These are phyloP conservation scores for Rhododendron griersonianum DNA, from an alignment of 148 eudicot species.

Conservation along the genomic window DNA sequence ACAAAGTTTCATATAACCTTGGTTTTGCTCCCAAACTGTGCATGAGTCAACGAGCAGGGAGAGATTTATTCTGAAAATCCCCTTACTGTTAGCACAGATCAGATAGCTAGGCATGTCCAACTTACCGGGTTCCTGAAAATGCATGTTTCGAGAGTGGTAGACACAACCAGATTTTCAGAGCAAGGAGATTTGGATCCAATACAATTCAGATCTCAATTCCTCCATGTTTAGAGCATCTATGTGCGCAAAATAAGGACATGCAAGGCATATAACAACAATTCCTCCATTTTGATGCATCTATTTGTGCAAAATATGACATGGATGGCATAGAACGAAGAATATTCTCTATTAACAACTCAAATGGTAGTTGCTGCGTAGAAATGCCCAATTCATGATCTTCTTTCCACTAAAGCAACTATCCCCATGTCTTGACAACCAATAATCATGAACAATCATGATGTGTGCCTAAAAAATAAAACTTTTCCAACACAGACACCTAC, in stretches of 20 bases:
- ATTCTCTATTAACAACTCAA: neutral
- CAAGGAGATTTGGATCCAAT: neutral
- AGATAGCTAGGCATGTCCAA: neutral
- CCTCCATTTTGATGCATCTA: no score
- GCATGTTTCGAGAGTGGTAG: neutral
- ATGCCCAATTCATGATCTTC: neutral
- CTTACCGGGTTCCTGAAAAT: neutral
- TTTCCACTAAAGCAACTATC: neutral
- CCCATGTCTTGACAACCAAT: neutral
- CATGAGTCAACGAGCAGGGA: neutral
- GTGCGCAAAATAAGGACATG: neutral
- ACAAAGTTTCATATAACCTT: neutral
- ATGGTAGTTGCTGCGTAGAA: neutral
- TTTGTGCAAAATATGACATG: no score
- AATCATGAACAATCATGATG: neutral
- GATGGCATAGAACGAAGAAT: neutral
- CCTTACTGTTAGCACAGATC: neutral
- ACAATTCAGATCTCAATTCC: neutral
- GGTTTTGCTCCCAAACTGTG: neutral
- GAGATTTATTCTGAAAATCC: neutral
- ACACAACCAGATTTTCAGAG: neutral
- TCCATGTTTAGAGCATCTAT: neutral
- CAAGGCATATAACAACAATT: neutral
- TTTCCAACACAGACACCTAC: neutral
- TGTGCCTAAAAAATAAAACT: neutral